Base-by-base conservation (phyloP, 257 asterid species). In the Salvia splendens region DNA sequence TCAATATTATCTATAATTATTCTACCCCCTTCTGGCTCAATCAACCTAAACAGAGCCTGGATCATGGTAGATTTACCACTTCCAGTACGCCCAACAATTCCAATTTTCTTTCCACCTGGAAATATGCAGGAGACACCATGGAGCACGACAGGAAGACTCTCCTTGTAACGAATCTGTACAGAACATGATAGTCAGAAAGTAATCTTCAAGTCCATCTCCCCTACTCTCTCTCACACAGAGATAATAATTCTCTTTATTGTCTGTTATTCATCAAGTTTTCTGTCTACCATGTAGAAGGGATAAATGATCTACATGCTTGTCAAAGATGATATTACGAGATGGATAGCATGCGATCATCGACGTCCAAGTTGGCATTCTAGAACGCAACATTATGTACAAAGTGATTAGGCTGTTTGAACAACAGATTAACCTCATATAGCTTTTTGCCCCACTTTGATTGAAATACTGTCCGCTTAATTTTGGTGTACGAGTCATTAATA, bases 81-180 rank as follows among this genome's bases (percentile, higher is more conserved):
- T 72, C 99, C 99, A 58, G 99, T 94, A 38, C 99, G 97, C 35
- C 99, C 99, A 75, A 94, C 99, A 65, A 94, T 94, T 73, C 99
- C 99, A 40, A 91, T 84, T 74, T 88, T 94, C 78, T 80, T 79
- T 62, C 99, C 99, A 56, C 99, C 99, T 10, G 98, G 96, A 81
- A 94, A 85, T 60, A 12, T 76, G 85, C 97, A 94, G 61, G 97
- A 81, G 74, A 94, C 85, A 48, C 91, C 89, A 66, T 88, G 99
- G 70, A 94, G 97, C 75, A 94, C 99, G 48, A 87, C 85, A 24
- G 99, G 99, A 75, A 94, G 99, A 76, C 69, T 87, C 85, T 94
- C 99, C 80, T 89, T 88, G 75, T 94, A 94, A 32, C 99, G 78
- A 60, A 73, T 73, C 78, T 73, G 32, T 16, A 30, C 15, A 4